Base-by-base conservation (phyloP, 75 land plant species). In the Larix kaempferi region DNA sequence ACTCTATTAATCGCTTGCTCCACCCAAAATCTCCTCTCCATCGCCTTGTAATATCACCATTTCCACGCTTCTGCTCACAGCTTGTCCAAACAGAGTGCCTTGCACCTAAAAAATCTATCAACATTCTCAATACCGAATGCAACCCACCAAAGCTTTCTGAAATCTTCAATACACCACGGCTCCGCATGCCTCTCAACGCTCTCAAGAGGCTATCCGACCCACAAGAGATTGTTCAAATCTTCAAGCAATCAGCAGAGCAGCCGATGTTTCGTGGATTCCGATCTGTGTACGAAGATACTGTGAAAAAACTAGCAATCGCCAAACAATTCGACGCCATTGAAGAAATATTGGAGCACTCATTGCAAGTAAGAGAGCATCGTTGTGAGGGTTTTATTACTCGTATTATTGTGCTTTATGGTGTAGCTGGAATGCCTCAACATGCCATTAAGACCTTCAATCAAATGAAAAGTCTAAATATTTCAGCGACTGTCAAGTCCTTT, bases 381-480 rank as follows among this genome's bases (percentile, higher is more conserved):
- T 11, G 15, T 12, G 81, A 83, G 44, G 66, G 44, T 21, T 83
- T 83, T 56, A 13, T 58, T 4, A 62, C 41, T 23, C 61, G 78
- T 3, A 58, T 83, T 21, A 76, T 79, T 15, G 0, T 6, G 3
- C 71, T 79, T 26, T 79, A 80, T 72, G 85, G 85, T 5, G 55
- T 63, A 76, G 25, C 81, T 27, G 78, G 81, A 25, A 83, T 83
- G 85, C 76, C 80, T 44, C 77, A 72, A 12, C 73, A 83, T 39
- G 85, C 85, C 59, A 26, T 16, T 13, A 69, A 79, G 39, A 35
- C 79, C 80, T 83, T 83, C 35, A 81, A 83, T 35, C 78, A 83
- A 79, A 59, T 79, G 85, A 78, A 81, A 3, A 39, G 66, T 19
- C 58, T 76, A 13, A 61, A 72, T 2, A 79, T 78, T 59, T 66